Base-by-base conservation (phyloP, 306 rosid genomes). In the Vigna angularis region DNA sequence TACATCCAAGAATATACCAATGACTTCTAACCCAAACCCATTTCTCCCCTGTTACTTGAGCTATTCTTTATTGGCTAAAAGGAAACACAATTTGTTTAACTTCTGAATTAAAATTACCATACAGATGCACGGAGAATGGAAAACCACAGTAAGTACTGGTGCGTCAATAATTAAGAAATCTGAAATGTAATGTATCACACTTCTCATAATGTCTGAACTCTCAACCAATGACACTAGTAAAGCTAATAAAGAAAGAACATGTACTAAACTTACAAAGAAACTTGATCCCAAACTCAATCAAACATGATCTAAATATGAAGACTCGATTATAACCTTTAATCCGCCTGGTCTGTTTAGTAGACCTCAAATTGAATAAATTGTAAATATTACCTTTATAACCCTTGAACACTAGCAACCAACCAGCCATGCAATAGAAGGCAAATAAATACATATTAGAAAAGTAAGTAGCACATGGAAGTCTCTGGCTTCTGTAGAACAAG, bases 21-120 rank as follows among this genome's bases (percentile, higher is more conserved):
- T 45, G 69, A 52, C 65, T 73, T 80, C 79, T 5, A 13, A 51
- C 74, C 63, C 67, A 79, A 40, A 18, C 73, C 55, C 63, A 47
- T 57, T 34, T 44, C 63, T 55, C 70, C 36, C 45, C 56, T 66
- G 16, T 22, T 65, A 72, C 40, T n/a, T 47, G 30, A 72, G 76
- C 56, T 64, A 71, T 65, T 57, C 70, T 48, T 32, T 36, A 64
- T 57, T 24, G 24, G 52, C 47, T 78, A 36, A 42, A 73, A 83
- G 61, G 58, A 67, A 48, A 24, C 14, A 61, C 7, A 49, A 59
- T 42, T 17, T 42, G 55, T 61, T 50, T 65, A 56, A 61, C 66
- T 66, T 40, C 45, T 51, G 32, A 28, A 36, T 66, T 69, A 22
- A 81, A 75, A 61, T 70, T 13, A 50, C 42, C 78, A 48, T 15